Percentiles rank a stretch among this genome's conserved stretches.
Evolutionary conservation across 768 basidiomycete species (phyloP).

Genomic region (Russula lepida): DNA sequence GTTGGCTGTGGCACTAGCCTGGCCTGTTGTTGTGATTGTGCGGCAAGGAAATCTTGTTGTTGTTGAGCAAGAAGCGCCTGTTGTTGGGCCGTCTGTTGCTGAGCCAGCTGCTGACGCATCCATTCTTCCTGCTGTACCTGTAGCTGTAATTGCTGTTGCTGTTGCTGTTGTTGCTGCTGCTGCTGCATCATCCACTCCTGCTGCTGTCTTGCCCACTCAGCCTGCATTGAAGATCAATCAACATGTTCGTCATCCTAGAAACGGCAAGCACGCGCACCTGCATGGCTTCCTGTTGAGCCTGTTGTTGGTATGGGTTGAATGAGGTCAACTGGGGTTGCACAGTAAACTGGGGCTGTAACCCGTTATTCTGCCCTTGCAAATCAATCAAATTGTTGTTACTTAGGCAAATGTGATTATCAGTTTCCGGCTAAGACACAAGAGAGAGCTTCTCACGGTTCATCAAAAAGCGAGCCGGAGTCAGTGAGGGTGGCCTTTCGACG

Average conservation of each 20-base stretch:
- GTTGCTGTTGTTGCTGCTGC: conserved; percentile 41
- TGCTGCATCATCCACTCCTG: conserved; percentile 67
- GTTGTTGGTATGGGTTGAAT: conserved; percentile 92
- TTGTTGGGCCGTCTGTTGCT: conserved; percentile 45
- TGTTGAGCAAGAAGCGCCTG: conserved; percentile 36
- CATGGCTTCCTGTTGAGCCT: conserved; percentile 81
- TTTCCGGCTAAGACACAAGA: conserved; percentile 5
- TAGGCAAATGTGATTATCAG: not conserved
- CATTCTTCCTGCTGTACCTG: conserved; percentile 47
- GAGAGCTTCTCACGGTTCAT: conserved; percentile 61
- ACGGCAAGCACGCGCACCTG: conserved; percentile 34
- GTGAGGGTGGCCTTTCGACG: conserved; percentile 61
- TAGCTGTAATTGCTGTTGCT: conserved; percentile 37
- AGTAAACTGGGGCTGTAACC: conserved; percentile 69
- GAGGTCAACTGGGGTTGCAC: conserved; percentile 82
- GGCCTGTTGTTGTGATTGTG: conserved; percentile 26
- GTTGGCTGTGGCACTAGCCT: conserved; percentile 52
- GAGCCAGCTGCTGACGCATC: conserved; percentile 54
- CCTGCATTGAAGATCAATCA: conserved; percentile 26
- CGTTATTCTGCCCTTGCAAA: conserved; percentile 13
- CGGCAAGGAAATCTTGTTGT: conserved; percentile 16
- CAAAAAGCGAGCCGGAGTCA: conserved; percentile 69
- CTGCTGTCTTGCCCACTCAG: conserved; percentile 41
- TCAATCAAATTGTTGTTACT: conserved; percentile 11
- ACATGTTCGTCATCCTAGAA: not conserved